Conservation (phyloP, 352 stramenopile genomes). For the Thalassiosira hispida region DNA sequence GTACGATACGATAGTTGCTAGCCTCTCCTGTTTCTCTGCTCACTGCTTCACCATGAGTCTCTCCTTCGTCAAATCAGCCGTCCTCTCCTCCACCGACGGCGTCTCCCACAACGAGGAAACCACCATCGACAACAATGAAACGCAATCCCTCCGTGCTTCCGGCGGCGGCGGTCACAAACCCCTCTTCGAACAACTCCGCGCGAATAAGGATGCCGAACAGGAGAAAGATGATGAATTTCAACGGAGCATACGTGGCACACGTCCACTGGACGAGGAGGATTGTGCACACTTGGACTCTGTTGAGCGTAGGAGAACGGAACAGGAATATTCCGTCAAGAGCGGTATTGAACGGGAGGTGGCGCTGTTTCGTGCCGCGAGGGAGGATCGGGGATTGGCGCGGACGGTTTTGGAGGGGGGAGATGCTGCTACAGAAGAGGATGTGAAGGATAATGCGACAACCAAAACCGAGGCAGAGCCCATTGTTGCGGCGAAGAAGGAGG, state of each 20-base stretch:
- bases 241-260: conserved; percentile 57
- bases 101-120: conserved; percentile 72
- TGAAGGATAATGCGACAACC: background rate
- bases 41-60: conserved; percentile 64
- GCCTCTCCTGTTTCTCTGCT: too few relatives aligned
- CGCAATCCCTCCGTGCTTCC: conserved; percentile 38
- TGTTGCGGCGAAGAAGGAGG: conserved; percentile 16
- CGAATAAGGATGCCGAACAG: conserved; percentile 75
- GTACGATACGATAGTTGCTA: too few relatives aligned
- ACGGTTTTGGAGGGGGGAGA: conserved; percentile 36
- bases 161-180: conserved; percentile 57
- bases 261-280: conserved; percentile 77
- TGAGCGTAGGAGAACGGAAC: conserved; percentile 29
- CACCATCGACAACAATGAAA: conserved; percentile 57
- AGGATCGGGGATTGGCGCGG: conserved; percentile 48
- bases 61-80: conserved; percentile 79
- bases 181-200: conserved; percentile 80
- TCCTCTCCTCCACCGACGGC: conserved; percentile 68
- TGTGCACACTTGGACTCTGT: conserved; percentile 73
- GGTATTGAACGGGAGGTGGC: conserved; percentile 64
- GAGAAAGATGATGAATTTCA: conserved; percentile 67
- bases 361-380: conserved; percentile 66
- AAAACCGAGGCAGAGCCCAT: background rate
- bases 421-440: conserved; percentile 14
- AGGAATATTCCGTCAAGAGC: conserved; percentile 20